A percentile compares a stretch with the other conserved stretches of the same genome.
phyloP scores from a whole-genome alignment of 495 filamentous ascomycete genomes.

The Aspergillus avenaceus region DNA sequence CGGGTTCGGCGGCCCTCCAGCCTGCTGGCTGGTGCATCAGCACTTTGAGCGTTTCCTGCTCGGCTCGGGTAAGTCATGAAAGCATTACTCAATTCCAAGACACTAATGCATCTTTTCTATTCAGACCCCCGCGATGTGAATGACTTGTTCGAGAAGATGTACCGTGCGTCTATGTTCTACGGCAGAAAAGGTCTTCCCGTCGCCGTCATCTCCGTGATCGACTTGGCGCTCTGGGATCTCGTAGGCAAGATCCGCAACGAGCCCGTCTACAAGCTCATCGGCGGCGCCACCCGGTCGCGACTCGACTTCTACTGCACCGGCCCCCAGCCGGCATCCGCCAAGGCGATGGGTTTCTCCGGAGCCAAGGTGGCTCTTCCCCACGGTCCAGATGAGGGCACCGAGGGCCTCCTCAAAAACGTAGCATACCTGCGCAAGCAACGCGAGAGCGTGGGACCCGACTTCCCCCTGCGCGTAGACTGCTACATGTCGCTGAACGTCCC shows the following conservation, averaged over 20 bases:
- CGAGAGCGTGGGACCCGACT: constrained; percentile 80
- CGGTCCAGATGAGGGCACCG: constrained; percentile 78
- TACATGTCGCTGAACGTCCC: constrained; percentile 92
- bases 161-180: constrained; percentile 91
- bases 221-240: constrained; percentile 88
- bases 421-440: constrained; percentile 82
- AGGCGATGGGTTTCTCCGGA: constrained; percentile 80
- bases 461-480: constrained; percentile 91
- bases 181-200: constrained; percentile 86
- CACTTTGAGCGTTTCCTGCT: constrained; percentile 90
- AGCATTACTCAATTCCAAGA: too few relatives aligned
- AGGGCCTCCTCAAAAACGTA: constrained; percentile 80
- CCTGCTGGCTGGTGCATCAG: constrained; percentile 86
- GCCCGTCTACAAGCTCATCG: constrained; percentile 92
- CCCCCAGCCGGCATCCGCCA: constrained; percentile 73
- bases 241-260: constrained; percentile 85
- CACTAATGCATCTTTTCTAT: too few relatives aligned
- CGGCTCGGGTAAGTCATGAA: constrained; percentile 65
- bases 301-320: constrained; percentile 93
- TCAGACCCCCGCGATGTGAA: constrained; percentile 82
- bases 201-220: constrained; percentile 89
- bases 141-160: constrained; percentile 91
- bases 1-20: constrained; percentile 88
- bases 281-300: constrained; percentile 73
- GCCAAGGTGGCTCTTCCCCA: constrained; percentile 86